phyloP scores from a whole-genome alignment of 2,329 filamentous ascomycete genomes.

The Talaromyces sp. region DNA sequence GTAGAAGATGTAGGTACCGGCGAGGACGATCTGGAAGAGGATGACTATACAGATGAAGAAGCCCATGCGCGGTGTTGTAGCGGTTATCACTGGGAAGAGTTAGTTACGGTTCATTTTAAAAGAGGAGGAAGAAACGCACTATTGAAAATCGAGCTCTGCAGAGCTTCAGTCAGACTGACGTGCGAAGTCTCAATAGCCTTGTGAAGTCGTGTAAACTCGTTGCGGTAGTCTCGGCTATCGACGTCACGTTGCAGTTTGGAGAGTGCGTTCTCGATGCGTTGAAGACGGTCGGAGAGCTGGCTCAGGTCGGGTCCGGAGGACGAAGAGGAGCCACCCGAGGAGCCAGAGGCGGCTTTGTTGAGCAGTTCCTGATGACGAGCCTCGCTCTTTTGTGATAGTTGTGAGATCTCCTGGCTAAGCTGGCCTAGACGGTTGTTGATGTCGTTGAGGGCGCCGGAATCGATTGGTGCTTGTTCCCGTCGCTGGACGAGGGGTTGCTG shows the following conservation, averaged over 20 bases:
- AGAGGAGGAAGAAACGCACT: conserved; percentile 35
- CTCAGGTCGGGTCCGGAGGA: conserved; percentile 26
- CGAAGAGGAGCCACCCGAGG: background rate
- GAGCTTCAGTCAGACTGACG: conserved; percentile 44
- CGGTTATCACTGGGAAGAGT: conserved; percentile 41
- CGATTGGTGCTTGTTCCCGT: conserved; percentile 33
- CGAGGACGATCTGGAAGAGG: conserved; percentile 66
- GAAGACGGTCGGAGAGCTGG: conserved; percentile 42
- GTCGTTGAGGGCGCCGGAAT: conserved; percentile 67
- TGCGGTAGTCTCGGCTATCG: conserved; percentile 52
- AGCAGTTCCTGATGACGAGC: conserved; percentile 47
- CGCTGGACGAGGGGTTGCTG: conserved; percentile 21
- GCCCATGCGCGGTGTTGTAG: conserved; percentile 52
- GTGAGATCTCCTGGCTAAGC: conserved; percentile 53
- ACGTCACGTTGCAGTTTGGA: conserved; percentile 48
- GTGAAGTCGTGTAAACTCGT: conserved; percentile 50
- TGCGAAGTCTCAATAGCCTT: conserved; percentile 50
- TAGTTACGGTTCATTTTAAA: background rate
- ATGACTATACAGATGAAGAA: conserved; percentile 66
- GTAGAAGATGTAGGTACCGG: conserved; percentile 66
- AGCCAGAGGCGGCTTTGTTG: conserved; percentile 24
- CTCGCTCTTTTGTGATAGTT: conserved; percentile 48
- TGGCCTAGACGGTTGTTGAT: conserved; percentile 72
- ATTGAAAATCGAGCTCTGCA: conserved; percentile 45
- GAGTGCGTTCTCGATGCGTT: conserved; percentile 49